Conservation (phyloP, 2,329 filamentous ascomycete genomes). For the Lomentospora prolificans region DNA sequence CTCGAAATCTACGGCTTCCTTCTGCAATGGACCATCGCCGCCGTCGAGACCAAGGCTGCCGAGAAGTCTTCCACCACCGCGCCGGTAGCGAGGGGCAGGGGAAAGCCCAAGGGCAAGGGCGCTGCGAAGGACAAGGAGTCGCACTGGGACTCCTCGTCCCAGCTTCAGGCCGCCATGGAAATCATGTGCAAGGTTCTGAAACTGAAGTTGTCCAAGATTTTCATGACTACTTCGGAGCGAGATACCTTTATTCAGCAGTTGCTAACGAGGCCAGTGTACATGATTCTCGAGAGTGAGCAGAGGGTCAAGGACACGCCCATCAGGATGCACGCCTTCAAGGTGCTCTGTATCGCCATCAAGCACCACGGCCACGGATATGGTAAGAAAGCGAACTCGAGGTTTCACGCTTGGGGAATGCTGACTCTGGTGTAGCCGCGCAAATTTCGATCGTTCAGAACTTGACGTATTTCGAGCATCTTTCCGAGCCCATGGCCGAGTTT, state of each 20-base stretch:
- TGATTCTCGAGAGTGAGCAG: conserved; percentile 88
- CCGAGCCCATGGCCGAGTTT: conserved; percentile 98
- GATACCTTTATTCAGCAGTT: conserved; percentile 82
- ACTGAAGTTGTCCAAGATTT: conserved; percentile 84
- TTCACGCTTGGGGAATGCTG: conserved; percentile 13
- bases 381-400: conserved; percentile 26
- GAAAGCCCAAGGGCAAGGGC: conserved; percentile 68
- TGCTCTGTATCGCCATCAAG: conserved; percentile 91
- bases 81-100: conserved; percentile 61
- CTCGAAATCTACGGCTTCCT: conserved; percentile 92
- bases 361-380: conserved; percentile 96
- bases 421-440: conserved; percentile 62
- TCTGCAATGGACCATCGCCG: conserved; percentile 87
- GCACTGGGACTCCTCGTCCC: conserved; percentile 78
- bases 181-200: conserved; percentile 94
- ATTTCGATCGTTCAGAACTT: conserved; percentile 96
- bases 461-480: conserved; percentile 97
- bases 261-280: conserved; percentile 85
- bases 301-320: conserved; percentile 81
- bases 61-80: conserved; percentile 68
- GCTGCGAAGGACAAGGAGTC: conserved; percentile 54
- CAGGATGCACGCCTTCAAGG: conserved; percentile 95
- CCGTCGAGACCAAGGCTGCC: conserved; percentile 86
- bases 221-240: conserved; percentile 89
- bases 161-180: conserved; percentile 81